These are phyloP conservation scores for Leucocoprinus birnbaumii DNA, from an alignment of 768 basidiomycete genomes.

Conservation along the genomic window DNA sequence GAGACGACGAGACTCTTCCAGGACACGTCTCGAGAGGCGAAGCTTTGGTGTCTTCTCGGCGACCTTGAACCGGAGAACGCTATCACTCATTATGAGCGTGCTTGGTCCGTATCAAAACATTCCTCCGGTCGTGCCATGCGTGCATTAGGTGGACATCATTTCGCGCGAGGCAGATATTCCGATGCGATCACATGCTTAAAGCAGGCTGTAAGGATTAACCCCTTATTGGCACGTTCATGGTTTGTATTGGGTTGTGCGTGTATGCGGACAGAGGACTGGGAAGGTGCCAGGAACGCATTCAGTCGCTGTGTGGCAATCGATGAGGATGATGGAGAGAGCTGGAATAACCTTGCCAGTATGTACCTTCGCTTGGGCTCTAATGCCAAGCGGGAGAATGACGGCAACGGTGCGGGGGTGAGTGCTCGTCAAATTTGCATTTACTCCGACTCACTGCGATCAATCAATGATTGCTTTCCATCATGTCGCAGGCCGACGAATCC, in stretches of 20 bases:
- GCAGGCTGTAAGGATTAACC: constrained; percentile 84
- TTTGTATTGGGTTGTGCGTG: constrained; percentile 94
- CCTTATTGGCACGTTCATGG: constrained; percentile 85
- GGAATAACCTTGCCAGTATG: constrained; percentile 95
- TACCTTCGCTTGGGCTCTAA: constrained; percentile 77
- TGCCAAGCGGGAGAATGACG: constrained; percentile 23
- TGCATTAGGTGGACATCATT: constrained; percentile 83
- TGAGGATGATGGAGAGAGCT: constrained; percentile 96
- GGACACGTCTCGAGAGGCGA: constrained; percentile 77
- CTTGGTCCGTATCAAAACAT: constrained; percentile 79
- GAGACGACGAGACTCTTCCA: constrained; percentile 38
- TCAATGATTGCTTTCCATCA: not conserved
- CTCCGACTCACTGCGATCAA: no score
- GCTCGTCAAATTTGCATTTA: no score
- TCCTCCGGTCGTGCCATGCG: constrained; percentile 91
- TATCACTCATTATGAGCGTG: constrained; percentile 70
- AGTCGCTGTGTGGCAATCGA: constrained; percentile 85
- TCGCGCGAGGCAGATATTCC: constrained; percentile 60
- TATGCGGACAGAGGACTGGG: constrained; percentile 83
- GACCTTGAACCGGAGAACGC: constrained; percentile 81
- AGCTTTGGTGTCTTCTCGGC: constrained; percentile 93
- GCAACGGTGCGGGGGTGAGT: constrained; percentile 27
- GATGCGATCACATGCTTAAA: constrained; percentile 66
- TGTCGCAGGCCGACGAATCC: constrained; percentile 3
- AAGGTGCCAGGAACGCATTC: constrained; percentile 80